Evolutionary conservation across 805 yeast species (phyloP).

Genomic region (Cyberlindnera maclurae): DNA sequence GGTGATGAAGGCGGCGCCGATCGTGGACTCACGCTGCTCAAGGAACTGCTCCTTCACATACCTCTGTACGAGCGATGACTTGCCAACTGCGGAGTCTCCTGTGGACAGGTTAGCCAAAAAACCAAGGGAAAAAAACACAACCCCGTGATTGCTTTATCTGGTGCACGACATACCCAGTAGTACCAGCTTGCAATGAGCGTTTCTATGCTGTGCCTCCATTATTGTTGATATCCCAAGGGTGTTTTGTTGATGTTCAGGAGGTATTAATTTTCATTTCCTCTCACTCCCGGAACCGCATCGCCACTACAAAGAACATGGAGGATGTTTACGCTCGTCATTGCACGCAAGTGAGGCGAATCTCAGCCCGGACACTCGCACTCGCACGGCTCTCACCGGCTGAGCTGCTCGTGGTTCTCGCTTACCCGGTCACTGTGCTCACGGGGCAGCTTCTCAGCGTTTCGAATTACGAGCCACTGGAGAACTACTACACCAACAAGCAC

Average conservation of each 20-base stretch:
- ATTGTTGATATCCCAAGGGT: too few species aligned
- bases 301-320: too few species aligned
- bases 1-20: conserved; percentile 97
- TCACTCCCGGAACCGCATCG: too few species aligned
- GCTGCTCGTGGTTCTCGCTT: conserved; percentile 15
- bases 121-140: too few species aligned
- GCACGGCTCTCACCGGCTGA: conserved; percentile 10
- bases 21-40: conserved; percentile 78
- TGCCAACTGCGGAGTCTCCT: conserved; percentile 83
- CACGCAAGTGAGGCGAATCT: too few species aligned
- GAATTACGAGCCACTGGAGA: conserved; percentile 5
- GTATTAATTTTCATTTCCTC: too few species aligned
- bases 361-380: neutral
- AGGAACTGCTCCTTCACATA: conserved; percentile 73
- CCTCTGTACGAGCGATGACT: conserved; percentile 76
- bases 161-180: conserved; percentile 33
- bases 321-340: too few species aligned
- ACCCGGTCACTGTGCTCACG: conserved; percentile 37
- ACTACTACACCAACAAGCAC: conserved; percentile 44
- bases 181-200: conserved; percentile 57
- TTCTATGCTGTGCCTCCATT: neutral
- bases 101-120: too few species aligned
- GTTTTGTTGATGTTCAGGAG: too few species aligned
- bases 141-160: too few species aligned
- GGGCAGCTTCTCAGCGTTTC: conserved; percentile 44